Evolutionary conservation across 352 stramenopile species (phyloP).

Genomic region (Globisporangium cederbergense): DNA sequence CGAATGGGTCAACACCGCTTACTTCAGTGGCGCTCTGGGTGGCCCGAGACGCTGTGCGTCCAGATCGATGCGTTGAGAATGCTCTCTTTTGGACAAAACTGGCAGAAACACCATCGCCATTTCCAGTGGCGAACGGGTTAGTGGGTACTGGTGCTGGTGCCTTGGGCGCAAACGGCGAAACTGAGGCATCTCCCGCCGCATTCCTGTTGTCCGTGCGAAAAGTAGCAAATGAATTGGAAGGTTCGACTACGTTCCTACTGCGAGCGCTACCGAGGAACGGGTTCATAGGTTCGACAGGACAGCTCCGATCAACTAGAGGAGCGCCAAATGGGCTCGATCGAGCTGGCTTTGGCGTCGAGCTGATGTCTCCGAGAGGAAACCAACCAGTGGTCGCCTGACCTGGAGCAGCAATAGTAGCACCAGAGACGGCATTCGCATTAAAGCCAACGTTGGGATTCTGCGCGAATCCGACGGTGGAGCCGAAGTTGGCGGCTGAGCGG

Average conservation of each 20-base stretch:
- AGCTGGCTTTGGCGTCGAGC: neutral
- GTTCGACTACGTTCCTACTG: neutral
- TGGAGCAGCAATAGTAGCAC: neutral
- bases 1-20: neutral
- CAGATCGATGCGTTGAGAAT: neutral
- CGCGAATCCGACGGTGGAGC: neutral
- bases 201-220: neutral
- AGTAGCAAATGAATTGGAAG: neutral
- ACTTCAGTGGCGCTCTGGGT: neutral
- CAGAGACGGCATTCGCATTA: neutral
- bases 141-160: neutral
- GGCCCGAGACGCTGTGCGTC: neutral
- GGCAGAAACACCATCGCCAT: neutral
- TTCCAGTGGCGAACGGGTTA: slow-evolving; percentile 5
- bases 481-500: neutral
- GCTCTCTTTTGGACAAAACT: neutral
- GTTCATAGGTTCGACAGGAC: neutral
- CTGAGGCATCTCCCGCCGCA: neutral
- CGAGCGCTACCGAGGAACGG: slow-evolving; percentile 3
- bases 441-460: neutral
- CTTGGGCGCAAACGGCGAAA: slow-evolving; percentile 3
- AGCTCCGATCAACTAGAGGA: neutral
- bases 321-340: neutral
- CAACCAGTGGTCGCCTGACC: slow-evolving; percentile 2
- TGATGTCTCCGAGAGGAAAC: slow-evolving; percentile 4